A percentile compares a stretch with the other conserved stretches of the same genome.
Conservation (phyloP, 31 red algal species). For the Endocladia muricata region DNA sequence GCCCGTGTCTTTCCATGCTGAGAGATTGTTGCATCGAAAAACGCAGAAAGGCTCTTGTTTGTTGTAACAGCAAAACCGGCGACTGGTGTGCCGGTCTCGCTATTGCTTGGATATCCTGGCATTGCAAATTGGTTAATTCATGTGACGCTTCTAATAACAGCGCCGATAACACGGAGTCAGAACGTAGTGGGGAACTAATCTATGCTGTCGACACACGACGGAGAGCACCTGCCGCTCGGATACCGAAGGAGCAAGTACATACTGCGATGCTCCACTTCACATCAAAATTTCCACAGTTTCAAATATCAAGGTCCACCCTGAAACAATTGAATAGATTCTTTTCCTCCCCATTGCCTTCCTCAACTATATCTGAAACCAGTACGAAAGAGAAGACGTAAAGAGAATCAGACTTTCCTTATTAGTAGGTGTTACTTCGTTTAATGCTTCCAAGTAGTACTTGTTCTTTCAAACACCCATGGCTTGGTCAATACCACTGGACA, state of each 20-base stretch:
- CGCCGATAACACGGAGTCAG: not conserved
- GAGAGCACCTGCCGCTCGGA: not conserved
- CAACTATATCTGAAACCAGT: constrained; percentile 16
- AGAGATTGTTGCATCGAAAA: constrained; percentile 30
- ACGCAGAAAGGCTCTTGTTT: constrained; percentile 16
- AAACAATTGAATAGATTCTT: constrained; percentile 71
- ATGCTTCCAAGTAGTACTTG: too few relatives aligned
- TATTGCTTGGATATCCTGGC: constrained; percentile 69
- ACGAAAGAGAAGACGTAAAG: too few relatives aligned
- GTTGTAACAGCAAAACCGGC: constrained; percentile 30
- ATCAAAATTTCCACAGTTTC: constrained; percentile 39
- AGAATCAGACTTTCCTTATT: too few relatives aligned
- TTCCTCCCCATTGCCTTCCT: constrained; percentile 48
- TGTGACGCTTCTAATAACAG: not conserved
- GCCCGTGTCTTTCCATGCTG: constrained; percentile 41
- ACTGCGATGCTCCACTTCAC: constrained; percentile 52
- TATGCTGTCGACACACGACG: not conserved
- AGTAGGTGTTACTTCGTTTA: too few relatives aligned
- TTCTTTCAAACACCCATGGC: too few relatives aligned
- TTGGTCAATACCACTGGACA: too few relatives aligned
- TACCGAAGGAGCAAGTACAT: constrained; percentile 37
- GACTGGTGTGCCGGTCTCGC: constrained; percentile 62
- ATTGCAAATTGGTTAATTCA: constrained; percentile 21
- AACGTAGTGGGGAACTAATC: not conserved
- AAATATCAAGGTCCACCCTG: constrained; percentile 53